A percentile compares a stretch with the other conserved stretches of the same genome.
Conservation (phyloP, 2,329 filamentous ascomycete genomes). For the Trichoderma semiorbis region DNA sequence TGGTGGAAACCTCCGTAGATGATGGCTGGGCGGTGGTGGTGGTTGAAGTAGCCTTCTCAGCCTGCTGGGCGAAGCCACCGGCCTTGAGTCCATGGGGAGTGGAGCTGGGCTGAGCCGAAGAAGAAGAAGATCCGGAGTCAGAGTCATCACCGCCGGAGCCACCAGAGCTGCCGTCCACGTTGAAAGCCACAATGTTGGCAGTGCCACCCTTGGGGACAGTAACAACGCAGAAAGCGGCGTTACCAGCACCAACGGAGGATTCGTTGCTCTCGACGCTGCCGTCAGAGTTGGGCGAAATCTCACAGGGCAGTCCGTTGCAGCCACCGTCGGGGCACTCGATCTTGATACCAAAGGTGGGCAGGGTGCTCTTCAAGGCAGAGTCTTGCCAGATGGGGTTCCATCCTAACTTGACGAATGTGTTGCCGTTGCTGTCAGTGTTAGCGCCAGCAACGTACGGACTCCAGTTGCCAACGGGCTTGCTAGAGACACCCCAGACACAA, state of each 20-base stretch:
- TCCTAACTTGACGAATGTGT: slow-evolving; percentile 71
- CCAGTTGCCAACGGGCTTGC: slow-evolving; percentile 70
- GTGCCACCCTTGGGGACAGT: slow-evolving; percentile 65
- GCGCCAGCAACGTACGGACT: slow-evolving; percentile 71
- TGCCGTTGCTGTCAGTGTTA: slow-evolving; percentile 62
- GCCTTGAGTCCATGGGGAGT: slow-evolving; percentile 16
- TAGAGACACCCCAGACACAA: slow-evolving; percentile 67
- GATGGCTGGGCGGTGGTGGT: slow-evolving; percentile 7
- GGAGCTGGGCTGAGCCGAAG: background rate
- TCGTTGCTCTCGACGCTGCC: slow-evolving; percentile 57
- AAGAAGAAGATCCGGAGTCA: background rate
- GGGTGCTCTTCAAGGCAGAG: slow-evolving; percentile 50
- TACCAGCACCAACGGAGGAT: slow-evolving; percentile 60
- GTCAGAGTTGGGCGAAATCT: slow-evolving; percentile 60
- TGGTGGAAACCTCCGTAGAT: slow-evolving; percentile 16
- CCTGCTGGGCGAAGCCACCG: slow-evolving; percentile 16
- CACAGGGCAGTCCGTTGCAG: slow-evolving; percentile 73
- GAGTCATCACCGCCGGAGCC: slow-evolving; percentile 22
- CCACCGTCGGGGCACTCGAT: slow-evolving; percentile 63
- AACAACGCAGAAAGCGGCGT: slow-evolving; percentile 70
- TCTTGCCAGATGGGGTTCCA: slow-evolving; percentile 72
- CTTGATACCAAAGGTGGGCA: slow-evolving; percentile 64
- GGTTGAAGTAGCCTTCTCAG: slow-evolving; percentile 12
- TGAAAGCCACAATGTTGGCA: slow-evolving; percentile 65
- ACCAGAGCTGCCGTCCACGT: slow-evolving; percentile 36